Evolutionary conservation across 2,329 filamentous ascomycete genomes (phyloP).

Genomic region (Moelleriella libera): DNA sequence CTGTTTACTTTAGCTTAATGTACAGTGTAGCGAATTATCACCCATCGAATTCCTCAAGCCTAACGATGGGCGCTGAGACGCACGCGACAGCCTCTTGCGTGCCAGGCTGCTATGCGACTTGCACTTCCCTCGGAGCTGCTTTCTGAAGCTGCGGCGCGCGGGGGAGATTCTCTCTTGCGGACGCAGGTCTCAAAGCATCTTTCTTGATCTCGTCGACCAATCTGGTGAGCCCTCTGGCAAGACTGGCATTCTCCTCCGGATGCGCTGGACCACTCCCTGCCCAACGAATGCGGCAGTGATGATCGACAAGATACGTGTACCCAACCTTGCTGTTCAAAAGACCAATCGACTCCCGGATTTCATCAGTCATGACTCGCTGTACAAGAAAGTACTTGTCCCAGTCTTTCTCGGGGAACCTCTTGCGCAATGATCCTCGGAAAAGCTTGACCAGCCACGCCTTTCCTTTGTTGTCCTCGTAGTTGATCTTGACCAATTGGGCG

Average conservation of each 20-base stretch:
- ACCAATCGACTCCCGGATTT: slow-evolving; percentile 49
- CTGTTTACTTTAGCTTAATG: slow-evolving; percentile 6
- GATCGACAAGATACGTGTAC: slow-evolving; percentile 84
- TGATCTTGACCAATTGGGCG: slow-evolving; percentile 73
- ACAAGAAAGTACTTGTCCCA: slow-evolving; percentile 51
- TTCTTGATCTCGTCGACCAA: slow-evolving; percentile 44
- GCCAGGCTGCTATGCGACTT: no score
- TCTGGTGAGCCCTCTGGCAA: slow-evolving; percentile 50
- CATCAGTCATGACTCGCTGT: slow-evolving; percentile 40
- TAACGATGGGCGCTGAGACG: no score
- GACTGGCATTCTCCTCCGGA: slow-evolving; percentile 48
- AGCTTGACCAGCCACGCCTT: slow-evolving; percentile 44
- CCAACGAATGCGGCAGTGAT: slow-evolving; percentile 83
- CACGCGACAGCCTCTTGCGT: no score
- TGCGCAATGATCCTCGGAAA: slow-evolving; percentile 40
- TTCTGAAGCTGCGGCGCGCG: slow-evolving; percentile 9
- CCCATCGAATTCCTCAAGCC: not conserved
- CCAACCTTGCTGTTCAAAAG: slow-evolving; percentile 83
- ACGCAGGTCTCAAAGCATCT: slow-evolving; percentile 16
- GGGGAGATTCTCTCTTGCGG: slow-evolving; percentile 18
- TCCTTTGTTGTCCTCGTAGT: slow-evolving; percentile 70
- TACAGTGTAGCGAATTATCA: slow-evolving; percentile 12
- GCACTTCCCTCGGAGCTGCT: no score
- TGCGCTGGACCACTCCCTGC: slow-evolving; percentile 65
- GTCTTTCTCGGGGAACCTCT: slow-evolving; percentile 32